Conservation (phyloP, 305 asterid species). For the Rubia peregrina region DNA sequence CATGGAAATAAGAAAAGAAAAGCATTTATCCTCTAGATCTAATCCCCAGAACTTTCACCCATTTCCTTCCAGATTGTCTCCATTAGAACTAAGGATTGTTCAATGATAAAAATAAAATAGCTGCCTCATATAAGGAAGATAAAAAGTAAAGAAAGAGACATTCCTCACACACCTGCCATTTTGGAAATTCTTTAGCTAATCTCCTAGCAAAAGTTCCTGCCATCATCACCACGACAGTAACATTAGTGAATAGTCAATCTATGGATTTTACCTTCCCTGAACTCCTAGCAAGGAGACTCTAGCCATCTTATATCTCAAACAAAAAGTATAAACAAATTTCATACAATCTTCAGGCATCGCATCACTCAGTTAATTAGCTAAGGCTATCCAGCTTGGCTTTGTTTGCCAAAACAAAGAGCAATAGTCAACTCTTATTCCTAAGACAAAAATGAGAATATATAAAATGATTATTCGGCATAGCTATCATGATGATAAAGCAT, state of each 20-base stretch:
- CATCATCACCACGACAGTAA: constrained; percentile 17
- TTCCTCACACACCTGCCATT: constrained; percentile 60
- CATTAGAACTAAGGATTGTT: background rate
- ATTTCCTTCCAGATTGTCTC: background rate
- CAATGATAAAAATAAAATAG: background rate
- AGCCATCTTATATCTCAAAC: background rate
- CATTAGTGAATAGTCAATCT: background rate
- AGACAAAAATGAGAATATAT: background rate
- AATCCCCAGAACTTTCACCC: background rate
- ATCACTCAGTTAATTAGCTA: background rate
- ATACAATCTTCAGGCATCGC: background rate
- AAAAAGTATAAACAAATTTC: background rate
- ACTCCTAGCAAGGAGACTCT: background rate
- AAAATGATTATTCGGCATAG: background rate
- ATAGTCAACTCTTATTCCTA: background rate
- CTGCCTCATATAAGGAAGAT: background rate
- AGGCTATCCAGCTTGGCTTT: background rate
- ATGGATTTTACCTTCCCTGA: background rate
- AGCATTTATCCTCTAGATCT: background rate
- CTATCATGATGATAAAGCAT: background rate
- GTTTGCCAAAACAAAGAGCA: background rate
- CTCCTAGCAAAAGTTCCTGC: constrained; percentile 93
- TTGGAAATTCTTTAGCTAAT: constrained; percentile 87
- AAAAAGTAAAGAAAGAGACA: background rate
- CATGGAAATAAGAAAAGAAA: background rate